A percentile compares a stretch with the other conserved stretches of the same genome.
phyloP scores from a whole-genome alignment of 2,329 filamentous ascomycete genomes.

The Colletotrichum sp. region DNA sequence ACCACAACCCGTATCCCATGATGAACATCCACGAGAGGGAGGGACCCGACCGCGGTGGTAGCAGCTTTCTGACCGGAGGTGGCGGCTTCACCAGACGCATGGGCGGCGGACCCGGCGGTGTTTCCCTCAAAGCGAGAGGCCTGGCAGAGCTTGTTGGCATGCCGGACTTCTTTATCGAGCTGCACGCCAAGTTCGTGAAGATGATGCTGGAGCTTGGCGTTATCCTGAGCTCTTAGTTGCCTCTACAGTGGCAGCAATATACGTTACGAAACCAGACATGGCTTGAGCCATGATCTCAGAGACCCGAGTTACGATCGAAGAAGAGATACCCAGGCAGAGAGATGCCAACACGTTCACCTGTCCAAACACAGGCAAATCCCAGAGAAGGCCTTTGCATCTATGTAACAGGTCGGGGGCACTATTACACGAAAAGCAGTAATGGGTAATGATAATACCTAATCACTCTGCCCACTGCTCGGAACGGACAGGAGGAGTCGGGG shows the following conservation, averaged over 20 bases:
- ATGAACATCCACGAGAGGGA: neutral
- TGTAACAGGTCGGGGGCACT: neutral
- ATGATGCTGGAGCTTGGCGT: constrained; percentile 65
- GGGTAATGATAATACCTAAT: constrained; percentile 25
- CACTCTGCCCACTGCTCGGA: constrained; percentile 1
- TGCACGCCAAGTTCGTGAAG: constrained; percentile 68
- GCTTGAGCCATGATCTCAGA: neutral
- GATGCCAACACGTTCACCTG: neutral
- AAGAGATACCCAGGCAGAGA: neutral
- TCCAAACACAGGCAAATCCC: neutral
- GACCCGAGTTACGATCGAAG: neutral
- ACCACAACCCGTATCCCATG: constrained; percentile 33
- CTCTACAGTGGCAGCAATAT: neutral
- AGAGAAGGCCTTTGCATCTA: neutral
- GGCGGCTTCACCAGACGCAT: constrained; percentile 63
- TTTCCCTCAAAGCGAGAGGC: constrained; percentile 62
- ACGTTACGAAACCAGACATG: neutral
- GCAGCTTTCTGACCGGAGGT: constrained; percentile 62
- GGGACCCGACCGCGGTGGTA: constrained; percentile 44
- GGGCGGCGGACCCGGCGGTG: constrained; percentile 60
- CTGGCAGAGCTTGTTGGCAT: constrained; percentile 70
- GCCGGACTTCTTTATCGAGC: constrained; percentile 72
- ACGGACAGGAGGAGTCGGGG: neutral
- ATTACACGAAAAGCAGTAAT: constrained; percentile 10
- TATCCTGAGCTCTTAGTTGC: constrained; percentile 50